Evolutionary conservation across 371 early-diverging fungal genomes (phyloP), one percentile per base, ranked within the genome.

Genomic region (Blakeslea trispora): DNA sequence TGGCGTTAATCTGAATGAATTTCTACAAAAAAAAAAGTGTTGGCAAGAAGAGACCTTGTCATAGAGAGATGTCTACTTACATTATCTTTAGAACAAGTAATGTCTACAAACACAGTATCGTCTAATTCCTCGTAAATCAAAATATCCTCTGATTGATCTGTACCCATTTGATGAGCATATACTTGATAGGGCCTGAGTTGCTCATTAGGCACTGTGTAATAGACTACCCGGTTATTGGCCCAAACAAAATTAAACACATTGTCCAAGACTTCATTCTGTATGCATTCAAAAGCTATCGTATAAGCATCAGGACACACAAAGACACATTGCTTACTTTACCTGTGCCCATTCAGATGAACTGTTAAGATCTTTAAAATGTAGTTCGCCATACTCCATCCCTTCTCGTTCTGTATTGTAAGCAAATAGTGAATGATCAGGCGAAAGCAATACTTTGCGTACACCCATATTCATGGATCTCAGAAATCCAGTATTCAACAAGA

Each of bases 221-320:
- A 91, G 1, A 93, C 67, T 28, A 76, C 75, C 45, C 66, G 64
- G 49, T 81, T 72, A 31, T 81, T 83, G 5, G 86, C 84, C 91
- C 92, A 93, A 5, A 88, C 90, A 75, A 92, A 92, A 62, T 90
- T 90, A 69, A 90, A 91, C 0, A 91, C 86, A 32, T 79, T 75
- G 22, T 83, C 76, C n/a, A 91, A 61, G 1, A 76, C 74, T 54
- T 87, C 83, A 41, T 61, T 65, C 74, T 85, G 63, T 21, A 28
- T 28, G n/a, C n/a, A n/a, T n/a, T n/a, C n/a, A n/a, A n/a, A n/a
- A n/a, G n/a, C n/a, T n/a, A n/a, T n/a, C n/a, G n/a, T n/a, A n/a
- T n/a, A n/a, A n/a, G n/a, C n/a, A n/a, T n/a, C n/a, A n/a, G n/a
- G n/a, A n/a, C n/a, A n/a, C n/a, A n/a, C n/a, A n/a, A n/a, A n/a